Base-by-base conservation (phyloP, 2,329 filamentous ascomycete genomes). In the Helminthosporium solani region DNA sequence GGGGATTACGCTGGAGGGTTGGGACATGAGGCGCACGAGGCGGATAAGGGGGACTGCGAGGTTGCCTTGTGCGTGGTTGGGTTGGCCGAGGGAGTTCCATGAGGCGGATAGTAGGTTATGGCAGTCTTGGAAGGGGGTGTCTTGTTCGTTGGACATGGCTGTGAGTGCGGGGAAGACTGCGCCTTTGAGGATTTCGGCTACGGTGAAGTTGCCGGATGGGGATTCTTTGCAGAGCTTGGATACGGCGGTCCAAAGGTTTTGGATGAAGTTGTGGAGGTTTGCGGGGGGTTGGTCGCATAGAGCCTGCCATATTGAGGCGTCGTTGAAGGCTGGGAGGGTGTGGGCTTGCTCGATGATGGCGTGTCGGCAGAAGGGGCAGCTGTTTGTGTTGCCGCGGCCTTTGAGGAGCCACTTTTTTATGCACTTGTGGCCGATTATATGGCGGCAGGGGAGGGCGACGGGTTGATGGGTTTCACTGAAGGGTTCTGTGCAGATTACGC, bases 341-440 rank as follows among this genome's bases (percentile, higher is more conserved):
- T 4, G 7, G 3, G 7, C 3, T 25, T 38, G 19, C 21, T 55
- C 47, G 7, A 59, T 51, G 9, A 66, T 25, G 3, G 56, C 46
- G 21, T 49, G 46, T n/a, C 65, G 50, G 40, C 65, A 68, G 20
- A 47, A 49, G 3, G 65, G 65, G 33, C 65, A 68, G 5, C 51
- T 56, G 18, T 50, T 57, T 15, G 50, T 58, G 34, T 62, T 61
- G 2, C 58, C 58, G 21, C 50, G 52, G 2, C 60, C 61, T 16
- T 46, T 40, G 23, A 52, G 52, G 1, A 67, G 38, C 65, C 65
- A 68, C 31, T 40, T 57, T 27, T 46, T 49, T 25, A 68, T 63
- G 44, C 65, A 68, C 7, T 44, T 34, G 30, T 66, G 49, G 8
- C 64, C 64, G 40, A 68, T 65, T 14, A 67, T 63, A 25, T 68